Percentiles rank a stretch among this genome's conserved stretches.
Conservation (phyloP, 2,329 filamentous ascomycete genomes). For the Beauveria brongniartii region DNA sequence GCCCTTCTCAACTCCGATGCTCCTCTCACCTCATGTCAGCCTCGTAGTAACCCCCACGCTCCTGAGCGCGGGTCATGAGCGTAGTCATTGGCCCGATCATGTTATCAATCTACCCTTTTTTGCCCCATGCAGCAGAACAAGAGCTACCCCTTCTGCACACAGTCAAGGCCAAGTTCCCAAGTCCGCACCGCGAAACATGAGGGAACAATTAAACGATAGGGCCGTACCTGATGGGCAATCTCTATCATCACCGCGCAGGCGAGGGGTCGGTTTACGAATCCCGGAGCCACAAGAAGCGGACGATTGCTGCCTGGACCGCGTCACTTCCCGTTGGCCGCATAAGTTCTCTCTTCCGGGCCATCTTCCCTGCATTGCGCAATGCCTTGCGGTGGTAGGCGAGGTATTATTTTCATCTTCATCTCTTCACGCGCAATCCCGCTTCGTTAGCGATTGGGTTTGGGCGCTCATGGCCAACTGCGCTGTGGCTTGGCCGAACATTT, state of each 20-base stretch:
- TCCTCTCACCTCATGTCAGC: conserved; percentile 2
- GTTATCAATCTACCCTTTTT: neutral
- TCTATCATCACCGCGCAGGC: neutral
- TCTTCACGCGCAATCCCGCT: too few species aligned
- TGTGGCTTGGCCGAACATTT: neutral
- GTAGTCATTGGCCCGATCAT: neutral
- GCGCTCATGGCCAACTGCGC: neutral
- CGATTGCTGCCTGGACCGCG: neutral
- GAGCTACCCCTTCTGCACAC: neutral
- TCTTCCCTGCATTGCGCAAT: neutral
- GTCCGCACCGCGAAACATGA: too few species aligned
- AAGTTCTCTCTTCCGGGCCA: neutral
- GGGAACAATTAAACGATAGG: too few species aligned
- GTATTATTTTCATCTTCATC: too few species aligned
- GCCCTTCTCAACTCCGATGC: neutral
- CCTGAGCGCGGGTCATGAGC: neutral
- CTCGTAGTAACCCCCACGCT: neutral
- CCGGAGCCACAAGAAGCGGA: neutral
- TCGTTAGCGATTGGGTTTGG: too few species aligned
- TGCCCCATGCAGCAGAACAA: neutral
- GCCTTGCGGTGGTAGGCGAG: too few species aligned
- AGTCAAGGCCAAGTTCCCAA: too few species aligned
- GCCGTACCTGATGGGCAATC: neutral
- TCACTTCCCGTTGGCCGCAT: neutral
- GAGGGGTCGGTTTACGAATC: neutral